Evolutionary conservation across 495 filamentous ascomycete genomes (phyloP), one percentile per base, ranked within the genome.

Genomic region (Penicillium steckii): DNA sequence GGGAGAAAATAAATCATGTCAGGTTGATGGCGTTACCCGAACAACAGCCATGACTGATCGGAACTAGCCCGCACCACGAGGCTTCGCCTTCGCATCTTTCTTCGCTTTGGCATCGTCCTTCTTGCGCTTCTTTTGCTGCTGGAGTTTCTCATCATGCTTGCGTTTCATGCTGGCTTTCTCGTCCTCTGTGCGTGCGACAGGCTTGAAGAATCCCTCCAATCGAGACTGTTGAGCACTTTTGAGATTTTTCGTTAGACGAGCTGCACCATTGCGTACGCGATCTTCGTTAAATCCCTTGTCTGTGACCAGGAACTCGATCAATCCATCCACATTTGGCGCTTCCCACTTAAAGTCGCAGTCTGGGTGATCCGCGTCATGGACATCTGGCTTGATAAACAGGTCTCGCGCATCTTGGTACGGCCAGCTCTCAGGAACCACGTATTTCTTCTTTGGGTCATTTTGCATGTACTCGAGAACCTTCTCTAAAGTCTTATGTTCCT

Each of bases 231-330:
- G 94, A 12, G 84, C 84, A 22, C 77, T 84, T 78, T 96, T 97
- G 47, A 95, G 71, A 51, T 88, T 91, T 77, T 97, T 99, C 62
- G 84, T 77, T 33, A 99, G 73, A 29, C 88, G 81, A 1, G 78
- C 78, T 2, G 87, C 92, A 13, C 80, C 93, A 35, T 74, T 82
- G 24, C 90, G 82, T 17, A 99, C 92, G 2, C 94, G 79, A 56
- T 97, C 94, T 68, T 97, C 95, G 46, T 83, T 92, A 79, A 99
- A 99, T 3, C 90, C 93, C 74, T 99, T 99, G 67, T 97, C 94
- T 2, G 77, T 80, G 7, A 94, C 94, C 2, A 99, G 75, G 73
- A 89, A 99, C 49, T 91, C 79, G 13, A 97, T 76, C 2, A 99
- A 78, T 0, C 89, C 92, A 3, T 97, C 91, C 4, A 92, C 75